A percentile compares a stretch with the other conserved stretches of the same genome.
Conservation (phyloP, 495 filamentous ascomycete genomes). For the Diplogelasinospora grovesii region DNA sequence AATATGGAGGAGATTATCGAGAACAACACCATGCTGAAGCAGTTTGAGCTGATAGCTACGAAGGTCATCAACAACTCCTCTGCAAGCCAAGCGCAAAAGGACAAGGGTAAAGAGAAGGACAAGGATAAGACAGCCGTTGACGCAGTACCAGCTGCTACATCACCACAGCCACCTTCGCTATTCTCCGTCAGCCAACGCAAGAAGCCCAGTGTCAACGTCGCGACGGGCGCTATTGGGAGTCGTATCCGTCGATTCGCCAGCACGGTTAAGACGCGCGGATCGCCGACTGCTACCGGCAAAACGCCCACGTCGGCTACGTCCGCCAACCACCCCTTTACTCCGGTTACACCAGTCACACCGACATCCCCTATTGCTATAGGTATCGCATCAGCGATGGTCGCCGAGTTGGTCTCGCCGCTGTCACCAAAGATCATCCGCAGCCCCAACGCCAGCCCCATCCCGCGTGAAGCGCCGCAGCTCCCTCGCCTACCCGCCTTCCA, state of each 20-base stretch:
- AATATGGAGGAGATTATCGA: slow-evolving; percentile 43
- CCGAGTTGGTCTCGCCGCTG: slow-evolving; percentile 16
- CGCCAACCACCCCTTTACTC: too few relatives aligned
- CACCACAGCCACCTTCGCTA: slow-evolving; percentile 6
- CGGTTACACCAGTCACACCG: slow-evolving; percentile 4
- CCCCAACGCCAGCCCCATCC: slow-evolving; percentile 1
- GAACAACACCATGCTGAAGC: slow-evolving; percentile 41
- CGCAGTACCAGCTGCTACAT: too few relatives aligned
- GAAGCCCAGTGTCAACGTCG: slow-evolving; percentile 24
- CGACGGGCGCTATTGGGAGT: slow-evolving; percentile 16
- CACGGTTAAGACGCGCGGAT: slow-evolving; percentile 14
- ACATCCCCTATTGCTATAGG: slow-evolving; percentile 17
- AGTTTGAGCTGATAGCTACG: slow-evolving; percentile 40
- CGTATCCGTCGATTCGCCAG: slow-evolving; percentile 26
- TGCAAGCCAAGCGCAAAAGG: slow-evolving; percentile 7
- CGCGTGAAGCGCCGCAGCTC: slow-evolving; percentile 15
- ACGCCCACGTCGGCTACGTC: not conserved
- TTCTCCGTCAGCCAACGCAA: slow-evolving; percentile 8
- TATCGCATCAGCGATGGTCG: slow-evolving; percentile 20
- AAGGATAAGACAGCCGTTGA: slow-evolving; percentile 13
- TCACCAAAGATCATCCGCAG: slow-evolving; percentile 12
- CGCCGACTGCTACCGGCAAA: slow-evolving; percentile 6
- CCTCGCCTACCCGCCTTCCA: slow-evolving; percentile 19
- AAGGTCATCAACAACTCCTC: slow-evolving; percentile 28
- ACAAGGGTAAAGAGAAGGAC: slow-evolving; percentile 16